phyloP scores from a whole-genome alignment of 1,284 basidiomycete species.

The Stygiomarasmius scandens region DNA sequence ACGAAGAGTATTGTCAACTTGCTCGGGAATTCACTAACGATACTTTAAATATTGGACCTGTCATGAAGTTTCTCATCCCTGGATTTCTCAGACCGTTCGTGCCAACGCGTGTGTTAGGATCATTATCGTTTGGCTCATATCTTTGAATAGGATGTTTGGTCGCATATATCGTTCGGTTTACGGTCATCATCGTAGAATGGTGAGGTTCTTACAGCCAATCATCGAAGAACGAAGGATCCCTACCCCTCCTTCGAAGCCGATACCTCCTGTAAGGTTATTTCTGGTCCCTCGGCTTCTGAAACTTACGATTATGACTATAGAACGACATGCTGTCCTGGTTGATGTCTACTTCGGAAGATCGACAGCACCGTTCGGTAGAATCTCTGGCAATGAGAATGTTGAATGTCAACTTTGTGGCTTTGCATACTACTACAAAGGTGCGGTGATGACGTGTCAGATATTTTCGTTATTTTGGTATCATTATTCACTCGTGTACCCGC shows the following conservation, averaged over 20 bases:
- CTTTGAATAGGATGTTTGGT: slow-evolving; percentile 1
- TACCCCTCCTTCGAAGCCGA: slow-evolving; percentile 16
- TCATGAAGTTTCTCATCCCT: slow-evolving; percentile 27
- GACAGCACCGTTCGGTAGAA: slow-evolving; percentile 31
- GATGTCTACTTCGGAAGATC: slow-evolving; percentile 40
- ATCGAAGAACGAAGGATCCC: slow-evolving; percentile 32
- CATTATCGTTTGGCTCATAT: neutral
- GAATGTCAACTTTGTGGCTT: slow-evolving; percentile 44
- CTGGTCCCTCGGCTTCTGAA: too few relatives aligned
- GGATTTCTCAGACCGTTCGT: slow-evolving; percentile 30
- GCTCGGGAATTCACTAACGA: slow-evolving; percentile 20
- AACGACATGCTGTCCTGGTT: slow-evolving; percentile 49
- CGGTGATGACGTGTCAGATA: neutral
- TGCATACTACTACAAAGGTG: slow-evolving; percentile 45
- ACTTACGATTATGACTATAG: too few relatives aligned
- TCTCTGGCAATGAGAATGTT: slow-evolving; percentile 40
- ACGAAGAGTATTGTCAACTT: slow-evolving; percentile 24
- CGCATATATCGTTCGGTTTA: slow-evolving; percentile 25
- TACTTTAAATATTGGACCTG: slow-evolving; percentile 20
- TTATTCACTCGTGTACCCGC: slow-evolving; percentile 2
- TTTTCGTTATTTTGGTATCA: too few relatives aligned
- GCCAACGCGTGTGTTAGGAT: neutral
- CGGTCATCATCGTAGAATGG: slow-evolving; percentile 32
- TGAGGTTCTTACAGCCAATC: slow-evolving; percentile 29
- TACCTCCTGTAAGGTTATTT: too few relatives aligned